phyloP scores from a whole-genome alignment of 192 early-diverging fungal genomes.

The Coemansia sp. region DNA sequence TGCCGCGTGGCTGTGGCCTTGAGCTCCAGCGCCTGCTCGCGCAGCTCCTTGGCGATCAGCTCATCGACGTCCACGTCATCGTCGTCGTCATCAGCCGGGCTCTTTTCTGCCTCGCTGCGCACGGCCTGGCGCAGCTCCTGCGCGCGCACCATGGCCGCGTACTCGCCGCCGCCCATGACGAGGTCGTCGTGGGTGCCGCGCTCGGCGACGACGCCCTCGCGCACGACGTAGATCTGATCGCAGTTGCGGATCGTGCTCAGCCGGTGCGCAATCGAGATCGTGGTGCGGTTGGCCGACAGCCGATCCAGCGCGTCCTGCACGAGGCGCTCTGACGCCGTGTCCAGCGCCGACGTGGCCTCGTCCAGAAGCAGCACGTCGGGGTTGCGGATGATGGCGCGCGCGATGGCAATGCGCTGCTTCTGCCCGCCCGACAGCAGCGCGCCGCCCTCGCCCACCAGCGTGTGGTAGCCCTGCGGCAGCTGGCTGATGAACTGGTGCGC shows the following conservation, averaged over 20 bases:
- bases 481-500: conserved; percentile 72
- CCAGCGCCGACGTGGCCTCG: conserved; percentile 87
- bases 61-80: conserved; percentile 26
- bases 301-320: conserved; percentile 83
- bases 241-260: conserved; percentile 89
- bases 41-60: conserved; percentile 44
- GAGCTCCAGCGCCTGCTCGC: conserved; percentile 41
- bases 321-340: conserved; percentile 75
- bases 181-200: conserved; percentile 81
- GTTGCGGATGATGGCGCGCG: conserved; percentile 86
- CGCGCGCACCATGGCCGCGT: conserved; percentile 60
- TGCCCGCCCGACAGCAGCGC: conserved; percentile 87
- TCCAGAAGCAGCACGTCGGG: conserved; percentile 82
- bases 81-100: neutral
- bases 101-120: neutral
- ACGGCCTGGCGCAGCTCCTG: conserved; percentile 78
- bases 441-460: conserved; percentile 82
- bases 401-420: conserved; percentile 96
- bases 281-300: conserved; percentile 73
- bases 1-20: conserved; percentile 34
- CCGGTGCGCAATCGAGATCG: conserved; percentile 90
- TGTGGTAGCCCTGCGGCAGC: conserved; percentile 78
- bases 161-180: conserved; percentile 59
- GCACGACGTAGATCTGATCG: conserved; percentile 84
- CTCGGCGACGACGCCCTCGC: conserved; percentile 69